Evolutionary conservation across 169 alveolate genomes (phyloP), one percentile per base, ranked within the genome.

Genomic region (Plasmodium sp.): DNA sequence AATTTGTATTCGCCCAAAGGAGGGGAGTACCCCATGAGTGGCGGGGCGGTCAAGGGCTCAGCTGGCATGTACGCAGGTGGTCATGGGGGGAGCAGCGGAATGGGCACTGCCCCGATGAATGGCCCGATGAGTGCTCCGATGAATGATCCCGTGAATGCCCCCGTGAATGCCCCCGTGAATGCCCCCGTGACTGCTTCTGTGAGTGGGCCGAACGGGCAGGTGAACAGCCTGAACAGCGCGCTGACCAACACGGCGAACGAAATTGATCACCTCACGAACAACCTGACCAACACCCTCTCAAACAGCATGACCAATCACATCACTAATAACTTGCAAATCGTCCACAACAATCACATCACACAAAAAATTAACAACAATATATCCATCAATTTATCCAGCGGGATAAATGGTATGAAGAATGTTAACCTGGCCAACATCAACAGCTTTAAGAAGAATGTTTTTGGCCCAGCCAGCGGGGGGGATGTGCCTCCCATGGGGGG

Each of bases 301-400:
- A 75, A 75, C 10, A 84, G 36, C 31, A 75, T 48, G 22, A 84
- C 79, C 1, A 75, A 84, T 22, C 74, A 74, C n/a, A 74, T 84
- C 16, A 33, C 93, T 39, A 84, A 84, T 22, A 84, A 43, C 27
- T 48, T 84, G 12, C 83, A 83, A 16, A 71, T 83, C 1, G 74
- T 83, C 9, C 73, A 83, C 74, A 83, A 83, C 45, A 83, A 83
- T 83, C 39, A 67, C 10, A 81, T 83, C 5, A 83, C 92, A 10
- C 93, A 84, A 43, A 73, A 74, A 84, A 84, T 84, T 16, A 84
- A 84, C 10, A 84, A 84, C 41, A 84, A 84, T 22, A 84, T 84
- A 0, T 73, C 85, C 1, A 84, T 84, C 2, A 84, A 74, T 51
- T 43, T 74, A 31, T 84, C 93, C 2, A 74, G 41, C 22, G 93